Base-by-base conservation (phyloP, 2,329 filamentous ascomycete genomes). In the Zopfia rhizophila region DNA sequence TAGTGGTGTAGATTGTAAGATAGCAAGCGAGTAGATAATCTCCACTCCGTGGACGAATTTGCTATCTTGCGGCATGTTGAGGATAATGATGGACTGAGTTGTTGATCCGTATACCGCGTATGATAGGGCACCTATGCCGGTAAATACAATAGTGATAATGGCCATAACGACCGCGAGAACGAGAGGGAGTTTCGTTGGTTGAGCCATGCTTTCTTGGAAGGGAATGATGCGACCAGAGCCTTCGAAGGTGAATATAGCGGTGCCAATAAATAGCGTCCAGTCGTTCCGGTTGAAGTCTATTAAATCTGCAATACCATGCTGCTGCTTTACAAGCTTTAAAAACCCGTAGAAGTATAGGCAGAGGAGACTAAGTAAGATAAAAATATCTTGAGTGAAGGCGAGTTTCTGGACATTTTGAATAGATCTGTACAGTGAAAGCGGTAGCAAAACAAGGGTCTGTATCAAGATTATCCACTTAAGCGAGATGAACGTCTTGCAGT, bases 241-340 rank as follows among this genome's bases (percentile, higher is more conserved):
- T 69, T 99, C 94, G 66, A 97, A 99, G 0, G 94, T 97, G 76
- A 99, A 99, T 69, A 99, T 97, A 19, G 95, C 94, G 0, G 95
- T 99, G 51, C 94, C 95, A 61, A 99, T 99, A 71, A 99, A 97
- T 4, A 99, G 82, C 0, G 94, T 96, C 94, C 95, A 99, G 69
- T 91, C 88, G 50, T 88, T 85, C 28, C 87, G 75, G 76, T 99
- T 99, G 81, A 99, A 97, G 64, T 88, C 82, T 58, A 89, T 83
- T 64, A 97, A 92, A 68, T 99, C 94, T 4, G 91, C 82, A 17
- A 96, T 75, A 10, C 91, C 91, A 45, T 82, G 77, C 41, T 90
- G 75, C 33, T 89, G 80, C 35, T 77, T 78, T 53, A 85, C 85
- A 38, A 99, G 85, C 1, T 93, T 97, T 58, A 89, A 78, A 53